These are phyloP conservation scores for Dunaliella sp. DNA, from an alignment of 139 green algal species.

Conservation along the genomic window DNA sequence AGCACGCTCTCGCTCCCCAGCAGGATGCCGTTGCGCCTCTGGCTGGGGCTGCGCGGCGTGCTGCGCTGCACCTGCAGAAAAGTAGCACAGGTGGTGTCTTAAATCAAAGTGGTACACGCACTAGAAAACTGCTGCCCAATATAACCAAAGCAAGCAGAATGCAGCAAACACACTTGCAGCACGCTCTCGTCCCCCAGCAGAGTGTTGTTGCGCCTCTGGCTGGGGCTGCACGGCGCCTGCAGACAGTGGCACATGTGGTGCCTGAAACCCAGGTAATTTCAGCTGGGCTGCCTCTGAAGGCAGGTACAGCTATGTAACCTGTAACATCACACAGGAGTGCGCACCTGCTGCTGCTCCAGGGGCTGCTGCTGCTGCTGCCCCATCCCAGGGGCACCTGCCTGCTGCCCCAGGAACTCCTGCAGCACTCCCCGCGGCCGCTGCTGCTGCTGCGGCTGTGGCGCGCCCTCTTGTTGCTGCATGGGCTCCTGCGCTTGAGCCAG, in stretches of 20 bases:
- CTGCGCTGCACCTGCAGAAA: background rate
- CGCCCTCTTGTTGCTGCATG: background rate
- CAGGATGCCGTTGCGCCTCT: background rate
- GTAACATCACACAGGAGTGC: background rate
- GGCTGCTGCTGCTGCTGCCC: no score
- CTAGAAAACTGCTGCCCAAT: background rate
- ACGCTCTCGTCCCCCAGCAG: background rate
- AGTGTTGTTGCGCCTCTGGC: background rate
- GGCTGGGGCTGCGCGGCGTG: background rate
- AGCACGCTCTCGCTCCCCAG: background rate
- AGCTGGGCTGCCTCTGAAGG: no score
- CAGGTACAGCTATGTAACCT: no score
- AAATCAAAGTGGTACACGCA: no score
- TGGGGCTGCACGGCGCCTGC: background rate
- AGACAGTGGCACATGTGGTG: background rate
- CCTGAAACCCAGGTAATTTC: no score
- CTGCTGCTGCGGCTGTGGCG: no score
- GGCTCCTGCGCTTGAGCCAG: no score
- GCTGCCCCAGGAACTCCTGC: no score
- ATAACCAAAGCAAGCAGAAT: background rate
- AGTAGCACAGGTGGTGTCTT: background rate
- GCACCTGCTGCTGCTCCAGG: no score
- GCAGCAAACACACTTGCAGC: background rate
- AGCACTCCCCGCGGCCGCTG: no score
- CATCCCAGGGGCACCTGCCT: no score